Evolutionary conservation across 805 yeast species (phyloP).

Genomic region (Diddensiella transvaalensis): DNA sequence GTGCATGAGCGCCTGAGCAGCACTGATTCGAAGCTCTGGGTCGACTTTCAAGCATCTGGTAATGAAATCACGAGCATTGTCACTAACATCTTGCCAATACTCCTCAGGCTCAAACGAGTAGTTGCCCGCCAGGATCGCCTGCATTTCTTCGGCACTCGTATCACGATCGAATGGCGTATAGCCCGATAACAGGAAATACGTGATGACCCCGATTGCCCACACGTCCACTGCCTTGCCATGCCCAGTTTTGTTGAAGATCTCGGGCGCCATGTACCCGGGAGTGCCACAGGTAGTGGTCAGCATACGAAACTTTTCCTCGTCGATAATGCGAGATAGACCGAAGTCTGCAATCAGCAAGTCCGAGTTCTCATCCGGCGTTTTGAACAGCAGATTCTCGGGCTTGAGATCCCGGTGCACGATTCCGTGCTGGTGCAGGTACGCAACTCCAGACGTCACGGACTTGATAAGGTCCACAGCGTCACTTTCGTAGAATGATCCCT

Average conservation of each 20-base stretch:
- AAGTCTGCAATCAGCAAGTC: constrained; percentile 56
- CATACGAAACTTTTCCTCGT: constrained; percentile 36
- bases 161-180: constrained; percentile 79
- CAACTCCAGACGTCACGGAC: constrained; percentile 51
- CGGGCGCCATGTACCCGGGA: constrained; percentile 74
- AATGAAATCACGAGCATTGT: constrained; percentile 58
- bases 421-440: constrained; percentile 54
- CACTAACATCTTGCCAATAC: constrained; percentile 50
- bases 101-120: constrained; percentile 59
- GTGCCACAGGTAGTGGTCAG: constrained; percentile 60
- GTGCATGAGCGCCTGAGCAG: constrained; percentile 44
- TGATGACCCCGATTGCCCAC: constrained; percentile 74
- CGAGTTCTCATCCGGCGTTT: constrained; percentile 36
- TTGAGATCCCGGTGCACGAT: constrained; percentile 70
- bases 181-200: constrained; percentile 68
- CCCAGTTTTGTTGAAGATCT: constrained; percentile 49
- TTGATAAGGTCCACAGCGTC: constrained; percentile 50
- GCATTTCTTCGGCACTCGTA: constrained; percentile 60
- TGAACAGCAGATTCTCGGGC: constrained; percentile 65
- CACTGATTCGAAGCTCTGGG: constrained; percentile 44
- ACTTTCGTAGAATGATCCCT: constrained; percentile 44
- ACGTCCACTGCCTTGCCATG: constrained; percentile 62
- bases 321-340: constrained; percentile 56
- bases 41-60: constrained; percentile 48
- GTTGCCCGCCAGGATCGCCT: constrained; percentile 58